phyloP scores from a whole-genome alignment of 805 yeast genomes.

The Pichia deserticola region DNA sequence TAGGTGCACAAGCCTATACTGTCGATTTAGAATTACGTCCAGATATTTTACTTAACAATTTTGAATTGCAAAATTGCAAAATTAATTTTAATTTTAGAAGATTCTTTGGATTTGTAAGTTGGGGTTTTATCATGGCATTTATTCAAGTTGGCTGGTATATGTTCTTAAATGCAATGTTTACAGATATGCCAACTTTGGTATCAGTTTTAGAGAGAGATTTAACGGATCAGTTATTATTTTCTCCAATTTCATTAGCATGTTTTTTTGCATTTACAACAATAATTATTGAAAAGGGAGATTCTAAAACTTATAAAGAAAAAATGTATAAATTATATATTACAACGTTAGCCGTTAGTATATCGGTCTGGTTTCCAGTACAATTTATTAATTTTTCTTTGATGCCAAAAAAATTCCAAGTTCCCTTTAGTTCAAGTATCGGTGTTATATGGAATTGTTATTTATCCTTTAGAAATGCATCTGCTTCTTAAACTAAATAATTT shows the following conservation, averaged over 20 bases:
- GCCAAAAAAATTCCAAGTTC: slow-evolving; percentile 75
- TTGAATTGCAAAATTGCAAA: not conserved
- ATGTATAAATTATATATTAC: slow-evolving; percentile 57
- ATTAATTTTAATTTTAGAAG: slow-evolving; percentile 54
- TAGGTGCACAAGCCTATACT: slow-evolving; percentile 6
- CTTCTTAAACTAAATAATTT: not conserved
- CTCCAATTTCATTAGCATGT: slow-evolving; percentile 74
- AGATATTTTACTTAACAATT: not conserved
- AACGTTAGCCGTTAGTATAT: slow-evolving; percentile 59
- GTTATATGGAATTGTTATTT: slow-evolving; percentile 93
- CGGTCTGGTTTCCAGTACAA: slow-evolving; percentile 81
- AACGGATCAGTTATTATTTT: slow-evolving; percentile 83
- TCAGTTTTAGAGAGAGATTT: slow-evolving; percentile 81
- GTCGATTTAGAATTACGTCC: not conserved
- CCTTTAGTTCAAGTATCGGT: slow-evolving; percentile 79
- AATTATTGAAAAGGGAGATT: slow-evolving; percentile 67
- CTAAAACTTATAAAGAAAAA: slow-evolving; percentile 56
- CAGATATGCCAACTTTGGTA: slow-evolving; percentile 74
- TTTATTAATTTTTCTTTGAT: slow-evolving; percentile 64
- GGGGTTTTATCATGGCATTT: slow-evolving; percentile 84
- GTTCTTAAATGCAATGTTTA: slow-evolving; percentile 68
- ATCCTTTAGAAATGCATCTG: slow-evolving; percentile 62
- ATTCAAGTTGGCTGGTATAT: slow-evolving; percentile 86
- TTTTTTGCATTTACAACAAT: slow-evolving; percentile 83
- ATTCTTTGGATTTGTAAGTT: slow-evolving; percentile 68